Evolutionary conservation across 2,329 filamentous ascomycete species (phyloP), one percentile per base, ranked within the genome.

Genomic region (Zymoseptoria ardabiliae): DNA sequence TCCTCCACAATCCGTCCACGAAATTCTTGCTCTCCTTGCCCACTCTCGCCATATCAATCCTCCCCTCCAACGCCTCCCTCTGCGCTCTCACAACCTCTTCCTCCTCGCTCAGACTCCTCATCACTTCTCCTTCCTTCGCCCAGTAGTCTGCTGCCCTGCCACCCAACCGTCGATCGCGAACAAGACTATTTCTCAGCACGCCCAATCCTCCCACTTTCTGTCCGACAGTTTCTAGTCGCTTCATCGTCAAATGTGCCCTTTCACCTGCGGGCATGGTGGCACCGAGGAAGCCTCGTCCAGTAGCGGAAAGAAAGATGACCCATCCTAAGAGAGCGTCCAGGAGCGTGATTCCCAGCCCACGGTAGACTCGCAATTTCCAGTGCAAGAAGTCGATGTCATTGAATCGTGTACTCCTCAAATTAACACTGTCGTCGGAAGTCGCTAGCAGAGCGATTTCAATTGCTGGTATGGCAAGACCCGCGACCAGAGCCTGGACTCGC

Each of bases 181-280:
- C 79, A 17, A 89, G 82, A 2, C 90, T 90, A 76, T 97, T 97
- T 71, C 88, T 84, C 52, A 96, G 77, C 59, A 96, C 85, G 7
- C 85, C 88, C 45, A 89, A 76, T 0, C 88, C 89, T 66, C 83
- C 85, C 61, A 96, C 73, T 72, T 87, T 91, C 57, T 83, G 81
- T 71, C 85, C 82, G 11, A 83, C 79, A 4, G 75, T 75, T 50
- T 84, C 82, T 54, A 96, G 73, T 2, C 35, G 35, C 35, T 78
- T 73, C 54, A 81, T 78, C 54, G 83, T 81, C 2, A 75, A 72
- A 59, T 77, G 73, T 65, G 90, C 86, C 50, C 95, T 75, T 61
- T 89, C 84, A 71, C 89, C 85, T 0, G 85, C 82, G 0, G 85
- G 73, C 0, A 81, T 78, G 0, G 83, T 81, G 13, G 85, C 83